phyloP scores from a whole-genome alignment of 2,329 filamentous ascomycete species.

The Pseudogymnoascus verrucosus region DNA sequence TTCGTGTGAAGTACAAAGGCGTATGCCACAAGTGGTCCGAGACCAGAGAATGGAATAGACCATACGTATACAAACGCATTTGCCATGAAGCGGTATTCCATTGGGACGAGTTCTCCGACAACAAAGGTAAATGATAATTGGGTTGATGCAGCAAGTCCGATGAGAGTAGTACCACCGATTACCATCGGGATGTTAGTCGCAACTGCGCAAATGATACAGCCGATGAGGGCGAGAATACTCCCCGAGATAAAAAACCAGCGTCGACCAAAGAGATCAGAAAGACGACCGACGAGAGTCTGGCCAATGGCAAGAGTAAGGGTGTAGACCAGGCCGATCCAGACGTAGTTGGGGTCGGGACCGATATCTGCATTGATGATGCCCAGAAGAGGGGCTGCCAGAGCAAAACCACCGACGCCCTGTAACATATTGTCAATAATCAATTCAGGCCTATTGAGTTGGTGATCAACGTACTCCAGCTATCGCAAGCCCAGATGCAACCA shows the following conservation, averaged over 20 bases:
- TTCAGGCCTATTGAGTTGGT: too few species aligned
- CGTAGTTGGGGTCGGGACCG: slow-evolving; percentile 21
- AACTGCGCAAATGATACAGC: slow-evolving; percentile 31
- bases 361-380: slow-evolving; percentile 25
- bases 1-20: slow-evolving; percentile 22
- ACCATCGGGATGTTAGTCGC: slow-evolving; percentile 31
- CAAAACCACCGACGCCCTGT: slow-evolving; percentile 23
- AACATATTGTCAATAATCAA: too few species aligned
- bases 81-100: slow-evolving; percentile 29
- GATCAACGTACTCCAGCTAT: slow-evolving; percentile 17
- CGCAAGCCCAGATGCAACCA: slow-evolving; percentile 11
- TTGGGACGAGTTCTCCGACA: slow-evolving; percentile 33
- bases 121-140: slow-evolving; percentile 33
- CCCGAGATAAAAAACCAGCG: slow-evolving; percentile 27
- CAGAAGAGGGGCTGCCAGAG: slow-evolving; percentile 13
- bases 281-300: slow-evolving; percentile 25
- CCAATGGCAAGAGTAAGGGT: slow-evolving; percentile 21
- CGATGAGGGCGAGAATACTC: slow-evolving; percentile 28
- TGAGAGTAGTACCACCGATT: slow-evolving; percentile 31
- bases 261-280: slow-evolving; percentile 31
- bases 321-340: slow-evolving; percentile 23
- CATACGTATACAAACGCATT: slow-evolving; percentile 29
- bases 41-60: slow-evolving; percentile 26
- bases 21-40: slow-evolving; percentile 25
- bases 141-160: slow-evolving; percentile 30